phyloP scores from a whole-genome alignment of 148 eudicot genomes.

The Oxyria digyna region DNA sequence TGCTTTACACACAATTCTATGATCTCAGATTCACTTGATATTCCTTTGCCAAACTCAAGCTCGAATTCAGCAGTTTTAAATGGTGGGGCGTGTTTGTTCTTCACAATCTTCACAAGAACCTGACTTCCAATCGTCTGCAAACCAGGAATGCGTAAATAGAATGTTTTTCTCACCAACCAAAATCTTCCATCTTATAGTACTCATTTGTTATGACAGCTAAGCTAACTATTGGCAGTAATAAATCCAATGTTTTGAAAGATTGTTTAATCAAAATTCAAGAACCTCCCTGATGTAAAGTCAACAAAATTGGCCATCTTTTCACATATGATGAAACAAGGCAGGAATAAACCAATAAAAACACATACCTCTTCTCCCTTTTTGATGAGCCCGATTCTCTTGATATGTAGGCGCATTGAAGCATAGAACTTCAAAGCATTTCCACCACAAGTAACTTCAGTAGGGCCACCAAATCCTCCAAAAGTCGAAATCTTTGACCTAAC shows the following conservation, averaged over 20 bases:
- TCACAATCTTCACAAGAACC: constrained; percentile 74
- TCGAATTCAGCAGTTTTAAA: constrained; percentile 69
- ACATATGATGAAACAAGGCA: background rate
- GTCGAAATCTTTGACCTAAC: constrained; percentile 68
- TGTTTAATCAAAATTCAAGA: background rate
- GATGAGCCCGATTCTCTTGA: constrained; percentile 60
- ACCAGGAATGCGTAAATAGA: background rate
- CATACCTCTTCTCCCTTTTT: constrained; percentile 99
- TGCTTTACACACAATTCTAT: constrained; percentile 62
- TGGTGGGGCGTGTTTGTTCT: constrained; percentile 95
- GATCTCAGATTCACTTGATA: constrained; percentile 55
- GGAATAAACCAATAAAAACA: background rate
- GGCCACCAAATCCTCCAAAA: constrained; percentile 76
- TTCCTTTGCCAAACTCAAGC: constrained; percentile 91
- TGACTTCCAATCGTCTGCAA: constrained; percentile 72
- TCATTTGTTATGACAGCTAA: background rate
- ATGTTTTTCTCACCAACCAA: background rate
- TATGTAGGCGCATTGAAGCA: constrained; percentile 83
- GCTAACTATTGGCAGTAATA: background rate
- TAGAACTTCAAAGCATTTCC: constrained; percentile 98
- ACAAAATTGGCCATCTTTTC: background rate
- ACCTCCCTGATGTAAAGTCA: background rate
- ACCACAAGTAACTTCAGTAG: constrained; percentile 91
- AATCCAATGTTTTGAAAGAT: background rate
- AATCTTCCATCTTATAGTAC: background rate